Base-by-base conservation (phyloP, 2,329 filamentous ascomycete species). In the Alternaria arbusti region DNA sequence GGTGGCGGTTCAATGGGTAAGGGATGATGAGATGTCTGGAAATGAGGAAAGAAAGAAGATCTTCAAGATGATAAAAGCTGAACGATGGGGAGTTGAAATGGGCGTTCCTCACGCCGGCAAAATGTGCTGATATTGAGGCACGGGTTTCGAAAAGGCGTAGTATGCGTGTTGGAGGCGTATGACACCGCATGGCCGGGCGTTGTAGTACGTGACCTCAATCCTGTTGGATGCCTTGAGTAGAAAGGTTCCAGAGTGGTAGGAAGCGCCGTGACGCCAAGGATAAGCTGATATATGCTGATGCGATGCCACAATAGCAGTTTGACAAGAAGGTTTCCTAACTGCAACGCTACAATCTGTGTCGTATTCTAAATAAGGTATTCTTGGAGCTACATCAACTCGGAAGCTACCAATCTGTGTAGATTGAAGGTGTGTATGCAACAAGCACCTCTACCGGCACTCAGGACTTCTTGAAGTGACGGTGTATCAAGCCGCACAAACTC, bases 401-500 rank as follows among this genome's bases (percentile, higher is more conserved):
- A 40, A 40, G 0, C n/a, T 40, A 17, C 9, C 0, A n/a, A 40
- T 10, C 6, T 40, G 36, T 11, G 36, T 0, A 17, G 8, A 11
- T 10, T 11, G 0, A 10, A 40, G 0, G 0, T 1, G 36, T 40
- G 15, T 10, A 11, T 40, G n/a, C 36, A 40, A n/a, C n/a, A 40
- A 17, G 0, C 0, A 1, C 0, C 9, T 17, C 36, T 17, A 0
- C n/a, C 5, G 9, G n/a, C 36, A n/a, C 1, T 61, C 54, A 66
- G 4, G 51, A 49, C 54, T 71, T 74, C 50, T 70, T 74, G 28
- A 73, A 71, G n/a, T 63, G 57, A 17, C 69, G 59, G 61, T 73
- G 71, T 15, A 76, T 46, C 55, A 94, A 93, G 0, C 93, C 94
- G 64, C 89, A 91, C 66, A 99, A 93, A 76, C 94, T 97, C 80